phyloP scores from a whole-genome alignment of 805 yeast species.

The Saccharomyces paradoxus region DNA sequence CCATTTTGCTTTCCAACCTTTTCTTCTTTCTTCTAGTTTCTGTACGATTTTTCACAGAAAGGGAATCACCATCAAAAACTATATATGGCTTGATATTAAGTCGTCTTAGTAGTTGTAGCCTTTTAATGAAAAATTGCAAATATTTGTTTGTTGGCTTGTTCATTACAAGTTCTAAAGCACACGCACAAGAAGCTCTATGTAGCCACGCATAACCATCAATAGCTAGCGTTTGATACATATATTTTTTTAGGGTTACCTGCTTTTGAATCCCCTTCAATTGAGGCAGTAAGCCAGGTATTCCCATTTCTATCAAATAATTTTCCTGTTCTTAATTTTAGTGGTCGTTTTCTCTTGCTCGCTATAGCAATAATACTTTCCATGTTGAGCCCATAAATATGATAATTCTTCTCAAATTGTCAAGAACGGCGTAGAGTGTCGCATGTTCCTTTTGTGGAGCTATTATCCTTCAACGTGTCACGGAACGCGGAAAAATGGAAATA shows the following conservation, averaged over 20 bases:
- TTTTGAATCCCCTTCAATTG: conserved; percentile 64
- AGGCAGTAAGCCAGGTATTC: conserved; percentile 71
- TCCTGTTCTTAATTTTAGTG: not conserved
- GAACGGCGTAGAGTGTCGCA: not conserved
- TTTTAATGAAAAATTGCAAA: conserved; percentile 55
- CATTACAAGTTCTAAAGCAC: conserved; percentile 71
- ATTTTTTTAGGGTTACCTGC: conserved; percentile 44
- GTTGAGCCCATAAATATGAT: not conserved
- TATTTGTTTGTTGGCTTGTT: conserved; percentile 60
- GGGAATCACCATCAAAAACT: conserved; percentile 85
- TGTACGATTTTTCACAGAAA: conserved; percentile 68
- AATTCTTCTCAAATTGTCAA: not conserved
- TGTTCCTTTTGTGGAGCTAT: not conserved
- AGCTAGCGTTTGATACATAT: conserved; percentile 66
- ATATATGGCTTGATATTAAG: conserved; percentile 71
- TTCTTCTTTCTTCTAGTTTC: conserved; percentile 50
- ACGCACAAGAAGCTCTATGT: conserved; percentile 70
- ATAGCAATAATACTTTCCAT: not conserved
- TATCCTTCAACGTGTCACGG: not conserved
- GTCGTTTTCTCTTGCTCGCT: not conserved
- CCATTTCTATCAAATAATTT: conserved; percentile 41
- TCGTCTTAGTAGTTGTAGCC: conserved; percentile 51
- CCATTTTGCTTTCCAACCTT: conserved; percentile 48
- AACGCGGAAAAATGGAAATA: not conserved
- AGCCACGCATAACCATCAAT: conserved; percentile 94